Evolutionary conservation across 1,139 yeast genomes (phyloP), one percentile per base, ranked within the genome.

Genomic region (Geotrichum europaeum): DNA sequence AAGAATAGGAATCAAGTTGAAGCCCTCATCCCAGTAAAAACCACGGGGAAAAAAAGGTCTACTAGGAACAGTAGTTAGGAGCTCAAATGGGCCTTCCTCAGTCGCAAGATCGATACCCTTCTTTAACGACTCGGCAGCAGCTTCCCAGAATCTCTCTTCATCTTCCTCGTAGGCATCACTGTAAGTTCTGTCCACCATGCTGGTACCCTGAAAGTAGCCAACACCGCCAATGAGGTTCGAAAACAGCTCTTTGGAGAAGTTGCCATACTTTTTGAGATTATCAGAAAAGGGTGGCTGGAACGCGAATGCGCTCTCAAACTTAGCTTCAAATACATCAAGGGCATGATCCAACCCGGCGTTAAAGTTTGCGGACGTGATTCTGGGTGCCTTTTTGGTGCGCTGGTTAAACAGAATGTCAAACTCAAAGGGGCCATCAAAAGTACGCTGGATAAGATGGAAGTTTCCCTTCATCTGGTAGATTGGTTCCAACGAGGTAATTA

Each of bases 1-100:
- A 65, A 89, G 74, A 47, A 94, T 77, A 3, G 96, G 96, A 50
- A 92, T 78, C 64, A 94, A 78, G 72, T 94, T 97, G 74, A 94
- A 94, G 0, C 99, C 99, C 75, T 95, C 99, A 73, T 95, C 99
- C 99, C 99, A 94, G 70, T 89, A 89, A 70, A 94, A 94, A 0
- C 99, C 99, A 65, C 99, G 81, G 9, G 99, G 98, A 75, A 94
- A 94, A 69, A 89, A 89, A 0, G 97, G 91, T 61, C 99, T 80
- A 55, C 97, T 89, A 1, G 99, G 99, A 36, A 91, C 96, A 52
- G 90, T 79, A 0, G 96, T 83, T 68, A 91, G 89, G 49, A 95
- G 74, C 65, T 86, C 89, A 65, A 77, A 15, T 66, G 76, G 71
- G 2, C 73, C 70, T 59, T 72, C 73, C 58, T 69, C 71, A 25